Conservation (phyloP, 768 basidiomycete genomes). For the Chalciporus sphaerocephalus region DNA sequence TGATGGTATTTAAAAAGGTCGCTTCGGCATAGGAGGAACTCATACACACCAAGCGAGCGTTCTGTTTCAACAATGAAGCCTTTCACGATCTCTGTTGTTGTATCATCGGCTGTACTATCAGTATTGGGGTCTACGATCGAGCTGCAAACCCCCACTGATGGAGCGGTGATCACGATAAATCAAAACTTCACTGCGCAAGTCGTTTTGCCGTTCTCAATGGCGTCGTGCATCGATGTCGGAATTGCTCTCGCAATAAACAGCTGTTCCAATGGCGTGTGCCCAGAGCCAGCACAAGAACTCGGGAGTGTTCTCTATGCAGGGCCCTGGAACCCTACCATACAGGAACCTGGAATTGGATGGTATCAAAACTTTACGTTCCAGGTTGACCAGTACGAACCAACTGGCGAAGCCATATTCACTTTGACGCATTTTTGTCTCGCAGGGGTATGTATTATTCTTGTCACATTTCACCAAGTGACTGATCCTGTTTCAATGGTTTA, state of each 20-base stretch:
- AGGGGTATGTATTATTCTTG: slow-evolving; percentile 15
- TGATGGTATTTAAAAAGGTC: neutral
- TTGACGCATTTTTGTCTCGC: slow-evolving; percentile 17
- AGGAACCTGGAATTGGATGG: slow-evolving; percentile 3
- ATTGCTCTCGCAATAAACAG: slow-evolving; percentile 18
- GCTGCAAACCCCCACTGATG: slow-evolving; percentile 19
- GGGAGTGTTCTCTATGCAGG: slow-evolving; percentile 21
- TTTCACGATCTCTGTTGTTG: neutral
- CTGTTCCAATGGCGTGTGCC: slow-evolving; percentile 16
- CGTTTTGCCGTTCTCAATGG: slow-evolving; percentile 18
- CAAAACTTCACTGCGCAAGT: slow-evolving; percentile 16
- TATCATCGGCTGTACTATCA: slow-evolving; percentile 1
- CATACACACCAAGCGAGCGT: neutral
- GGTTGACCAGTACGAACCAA: slow-evolving; percentile 9
- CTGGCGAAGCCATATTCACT: slow-evolving; percentile 15
- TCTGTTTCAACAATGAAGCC: slow-evolving; percentile 6
- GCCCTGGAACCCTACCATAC: slow-evolving; percentile 8
- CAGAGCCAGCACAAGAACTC: slow-evolving; percentile 11
- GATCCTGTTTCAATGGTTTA: too few relatives aligned
- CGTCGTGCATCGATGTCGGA: slow-evolving; percentile 16
- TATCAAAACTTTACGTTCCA: slow-evolving; percentile 22
- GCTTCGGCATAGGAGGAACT: neutral
- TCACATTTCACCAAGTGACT: too few relatives aligned
- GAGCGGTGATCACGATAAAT: slow-evolving; percentile 13
- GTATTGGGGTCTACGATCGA: slow-evolving; percentile 17